Evolutionary conservation across 2,329 filamentous ascomycete genomes (phyloP).

Genomic region (Ceratocystis variospora): DNA sequence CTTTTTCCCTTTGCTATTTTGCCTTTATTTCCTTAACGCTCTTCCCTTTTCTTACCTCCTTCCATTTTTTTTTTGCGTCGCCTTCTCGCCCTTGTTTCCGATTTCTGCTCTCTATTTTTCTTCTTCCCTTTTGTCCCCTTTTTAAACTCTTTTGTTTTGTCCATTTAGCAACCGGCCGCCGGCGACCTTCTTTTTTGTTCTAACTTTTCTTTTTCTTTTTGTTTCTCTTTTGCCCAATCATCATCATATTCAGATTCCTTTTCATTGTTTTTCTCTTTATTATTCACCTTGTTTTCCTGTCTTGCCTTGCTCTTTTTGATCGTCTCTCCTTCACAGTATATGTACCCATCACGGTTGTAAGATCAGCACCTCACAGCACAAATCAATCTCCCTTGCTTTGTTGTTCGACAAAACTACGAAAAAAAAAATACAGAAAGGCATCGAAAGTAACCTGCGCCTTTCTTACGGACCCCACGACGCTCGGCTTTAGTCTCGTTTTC

Average conservation of each 20-base stretch:
- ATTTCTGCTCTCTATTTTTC: constrained; percentile 24
- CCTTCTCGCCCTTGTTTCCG: constrained; percentile 15
- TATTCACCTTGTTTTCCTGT: constrained; percentile 2
- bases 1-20: background rate
- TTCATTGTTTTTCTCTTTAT: constrained; percentile 12
- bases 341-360: constrained; percentile 8
- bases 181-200: constrained; percentile 12
- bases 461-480: background rate
- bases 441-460: background rate
- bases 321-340: constrained; percentile 8
- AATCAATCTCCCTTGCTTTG: constrained; percentile 5
- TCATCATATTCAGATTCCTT: constrained; percentile 1
- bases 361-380: background rate
- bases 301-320: background rate
- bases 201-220: constrained; percentile 4
- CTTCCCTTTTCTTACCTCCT: background rate
- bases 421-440: background rate
- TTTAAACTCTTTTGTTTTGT: constrained; percentile 11
- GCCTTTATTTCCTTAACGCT: background rate
- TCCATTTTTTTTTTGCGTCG: background rate
- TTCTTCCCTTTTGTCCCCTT: constrained; percentile 21
- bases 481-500: background rate
- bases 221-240: background rate
- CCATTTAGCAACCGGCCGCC: constrained; percentile 11
- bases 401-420: background rate